Evolutionary conservation across 2,329 filamentous ascomycete species (phyloP).

Genomic region (Fusarium fujikuroi): DNA sequence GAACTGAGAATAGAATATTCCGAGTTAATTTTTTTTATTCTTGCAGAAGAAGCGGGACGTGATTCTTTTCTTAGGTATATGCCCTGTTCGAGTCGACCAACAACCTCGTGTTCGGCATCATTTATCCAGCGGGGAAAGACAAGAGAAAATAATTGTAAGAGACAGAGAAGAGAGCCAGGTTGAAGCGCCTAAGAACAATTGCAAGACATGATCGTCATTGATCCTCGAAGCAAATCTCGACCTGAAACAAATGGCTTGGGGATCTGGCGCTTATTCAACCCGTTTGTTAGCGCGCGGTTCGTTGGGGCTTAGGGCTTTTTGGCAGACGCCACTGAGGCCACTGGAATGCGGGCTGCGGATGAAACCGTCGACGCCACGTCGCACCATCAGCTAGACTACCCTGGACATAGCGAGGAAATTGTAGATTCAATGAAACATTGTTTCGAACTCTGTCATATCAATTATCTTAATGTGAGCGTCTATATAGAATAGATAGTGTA

Average conservation of each 20-base stretch:
- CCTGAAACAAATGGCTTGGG: constrained; percentile 22
- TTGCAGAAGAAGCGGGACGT: constrained; percentile 15
- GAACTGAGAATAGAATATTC: constrained; percentile 5
- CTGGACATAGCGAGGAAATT: not conserved
- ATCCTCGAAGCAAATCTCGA: not conserved
- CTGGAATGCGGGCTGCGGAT: not conserved
- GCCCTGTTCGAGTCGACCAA: not conserved
- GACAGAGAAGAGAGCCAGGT: too few relatives aligned
- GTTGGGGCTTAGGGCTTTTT: not conserved
- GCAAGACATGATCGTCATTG: constrained; percentile 6
- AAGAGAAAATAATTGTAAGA: not conserved
- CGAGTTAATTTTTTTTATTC: not conserved
- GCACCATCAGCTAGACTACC: constrained; percentile 1
- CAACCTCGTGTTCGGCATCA: constrained; percentile 7
- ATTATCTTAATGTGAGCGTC: too few relatives aligned
- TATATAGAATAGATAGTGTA: too few relatives aligned
- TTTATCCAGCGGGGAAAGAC: not conserved
- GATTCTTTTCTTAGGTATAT: constrained; percentile 20
- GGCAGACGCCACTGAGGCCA: not conserved
- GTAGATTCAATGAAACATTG: not conserved
- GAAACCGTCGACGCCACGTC: not conserved
- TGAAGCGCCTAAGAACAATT: not conserved
- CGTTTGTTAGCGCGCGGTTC: constrained; percentile 29
- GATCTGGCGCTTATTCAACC: constrained; percentile 10
- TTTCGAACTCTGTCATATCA: not conserved